Percentiles rank a stretch among this genome's conserved stretches.
phyloP scores from a whole-genome alignment of 176 grass and related monocot species.

The Ensete ventricosum region DNA sequence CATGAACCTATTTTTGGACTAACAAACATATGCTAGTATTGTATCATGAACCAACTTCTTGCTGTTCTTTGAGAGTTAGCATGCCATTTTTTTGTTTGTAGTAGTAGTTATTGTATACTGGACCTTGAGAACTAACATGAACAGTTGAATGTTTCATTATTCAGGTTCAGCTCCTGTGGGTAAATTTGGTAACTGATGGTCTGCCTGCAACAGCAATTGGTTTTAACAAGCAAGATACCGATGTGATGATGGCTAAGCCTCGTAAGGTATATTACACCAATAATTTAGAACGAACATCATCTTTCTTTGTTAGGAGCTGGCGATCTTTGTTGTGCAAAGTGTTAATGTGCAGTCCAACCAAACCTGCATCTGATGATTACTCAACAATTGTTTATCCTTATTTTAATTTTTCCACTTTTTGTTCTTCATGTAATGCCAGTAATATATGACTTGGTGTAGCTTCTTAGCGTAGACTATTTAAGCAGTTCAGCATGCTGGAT shows the following conservation, averaged over 20 bases:
- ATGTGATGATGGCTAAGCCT: slow-evolving; percentile 85
- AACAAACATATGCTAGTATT: too few species aligned
- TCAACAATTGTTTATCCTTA: not conserved
- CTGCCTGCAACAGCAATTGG: slow-evolving; percentile 97
- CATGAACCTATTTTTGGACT: too few species aligned
- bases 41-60: too few species aligned
- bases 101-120: not conserved
- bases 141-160: slow-evolving; percentile 19
- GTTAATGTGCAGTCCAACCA: not conserved
- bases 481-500: not conserved
- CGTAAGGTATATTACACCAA: slow-evolving; percentile 55
- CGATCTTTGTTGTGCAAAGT: not conserved
- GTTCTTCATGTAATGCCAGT: not conserved
- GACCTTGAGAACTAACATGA: not conserved
- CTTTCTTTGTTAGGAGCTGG: not conserved
- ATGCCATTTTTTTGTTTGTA: not conserved
- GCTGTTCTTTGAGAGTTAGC: not conserved
- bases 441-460: not conserved
- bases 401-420: not conserved
- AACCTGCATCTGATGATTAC: too few species aligned
- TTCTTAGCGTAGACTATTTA: not conserved
- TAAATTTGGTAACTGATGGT: slow-evolving; percentile 96
- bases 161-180: slow-evolving; percentile 96
- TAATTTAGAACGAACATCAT: not conserved
- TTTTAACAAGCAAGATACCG: slow-evolving; percentile 89